Conservation (phyloP, 2,329 filamentous ascomycete genomes). For the Monilinia vaccinii-corymbosi region DNA sequence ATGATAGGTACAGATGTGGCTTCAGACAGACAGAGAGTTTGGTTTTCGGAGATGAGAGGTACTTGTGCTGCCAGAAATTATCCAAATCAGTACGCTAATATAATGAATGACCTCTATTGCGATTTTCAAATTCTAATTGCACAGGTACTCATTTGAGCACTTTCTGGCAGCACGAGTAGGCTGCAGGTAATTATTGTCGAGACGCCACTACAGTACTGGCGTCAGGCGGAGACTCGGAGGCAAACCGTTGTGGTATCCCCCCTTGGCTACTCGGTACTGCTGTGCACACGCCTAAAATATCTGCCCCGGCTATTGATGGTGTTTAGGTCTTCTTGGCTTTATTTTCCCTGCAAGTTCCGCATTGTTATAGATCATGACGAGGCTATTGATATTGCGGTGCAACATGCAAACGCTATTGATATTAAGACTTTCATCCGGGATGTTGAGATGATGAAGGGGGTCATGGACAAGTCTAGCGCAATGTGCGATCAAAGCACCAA, state of each 20-base stretch:
- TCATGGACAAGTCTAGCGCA: background rate
- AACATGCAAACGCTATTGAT: background rate
- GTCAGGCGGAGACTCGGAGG: slow-evolving; percentile 14
- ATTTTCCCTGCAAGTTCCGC: background rate
- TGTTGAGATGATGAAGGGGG: background rate
- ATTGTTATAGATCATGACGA: background rate
- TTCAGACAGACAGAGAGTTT: slow-evolving; percentile 8
- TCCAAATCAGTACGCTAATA: too few species aligned
- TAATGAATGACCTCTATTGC: too few species aligned
- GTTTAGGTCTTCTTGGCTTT: slow-evolving; percentile 5
- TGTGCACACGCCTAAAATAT: background rate
- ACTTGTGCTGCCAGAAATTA: background rate
- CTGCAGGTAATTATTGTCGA: background rate
- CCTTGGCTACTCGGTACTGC: slow-evolving; percentile 6
- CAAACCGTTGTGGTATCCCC: slow-evolving; percentile 2
- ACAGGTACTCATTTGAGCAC: too few species aligned
- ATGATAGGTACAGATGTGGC: background rate
- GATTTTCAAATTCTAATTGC: too few species aligned
- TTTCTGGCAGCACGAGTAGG: too few species aligned
- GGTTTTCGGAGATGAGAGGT: slow-evolving; percentile 23
- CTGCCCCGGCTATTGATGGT: background rate
- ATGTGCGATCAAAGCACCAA: slow-evolving; percentile 11
- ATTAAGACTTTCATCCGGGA: background rate
- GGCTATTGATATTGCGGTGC: background rate
- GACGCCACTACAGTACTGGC: slow-evolving; percentile 8